Evolutionary conservation across 1,284 basidiomycete species (phyloP).

Genomic region (Ceratobasidium sp.): DNA sequence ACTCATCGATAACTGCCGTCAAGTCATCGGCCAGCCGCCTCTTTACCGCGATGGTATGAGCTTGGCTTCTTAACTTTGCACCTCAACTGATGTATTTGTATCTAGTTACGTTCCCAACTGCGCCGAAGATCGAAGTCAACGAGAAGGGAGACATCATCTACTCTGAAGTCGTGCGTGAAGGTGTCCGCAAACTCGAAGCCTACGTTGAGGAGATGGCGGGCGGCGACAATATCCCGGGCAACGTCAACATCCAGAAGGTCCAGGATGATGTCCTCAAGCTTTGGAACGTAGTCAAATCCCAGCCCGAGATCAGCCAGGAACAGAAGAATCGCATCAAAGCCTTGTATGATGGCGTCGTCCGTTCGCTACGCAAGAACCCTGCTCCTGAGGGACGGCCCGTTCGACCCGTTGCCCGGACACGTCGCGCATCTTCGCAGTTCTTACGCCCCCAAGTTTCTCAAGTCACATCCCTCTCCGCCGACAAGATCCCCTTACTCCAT

Average conservation of each 20-base stretch:
- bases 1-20: conserved; percentile 91
- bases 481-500: conserved; percentile 93
- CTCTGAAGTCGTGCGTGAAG: conserved; percentile 91
- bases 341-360: conserved; percentile 93
- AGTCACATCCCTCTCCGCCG: conserved; percentile 77
- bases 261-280: conserved; percentile 95
- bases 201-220: conserved; percentile 99
- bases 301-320: conserved; percentile 94
- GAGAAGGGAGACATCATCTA: conserved; percentile 94
- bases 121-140: conserved; percentile 92
- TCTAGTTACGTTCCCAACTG: conserved; percentile 95
- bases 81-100: conserved; percentile 39
- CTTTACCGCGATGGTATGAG: conserved; percentile 90
- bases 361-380: conserved; percentile 72
- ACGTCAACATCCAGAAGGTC: conserved; percentile 94
- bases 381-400: conserved; percentile 57
- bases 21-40: conserved; percentile 82
- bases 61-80: conserved; percentile 8
- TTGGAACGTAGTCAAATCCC: conserved; percentile 96
- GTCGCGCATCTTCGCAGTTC: conserved; percentile 93
- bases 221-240: conserved; percentile 81
- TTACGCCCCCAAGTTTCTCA: conserved; percentile 80
- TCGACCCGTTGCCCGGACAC: conserved; percentile 67
- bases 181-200: conserved; percentile 95
- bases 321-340: conserved; percentile 98